Evolutionary conservation across 2,329 filamentous ascomycete species (phyloP).

Genomic region (Sclerotinia glacialis): DNA sequence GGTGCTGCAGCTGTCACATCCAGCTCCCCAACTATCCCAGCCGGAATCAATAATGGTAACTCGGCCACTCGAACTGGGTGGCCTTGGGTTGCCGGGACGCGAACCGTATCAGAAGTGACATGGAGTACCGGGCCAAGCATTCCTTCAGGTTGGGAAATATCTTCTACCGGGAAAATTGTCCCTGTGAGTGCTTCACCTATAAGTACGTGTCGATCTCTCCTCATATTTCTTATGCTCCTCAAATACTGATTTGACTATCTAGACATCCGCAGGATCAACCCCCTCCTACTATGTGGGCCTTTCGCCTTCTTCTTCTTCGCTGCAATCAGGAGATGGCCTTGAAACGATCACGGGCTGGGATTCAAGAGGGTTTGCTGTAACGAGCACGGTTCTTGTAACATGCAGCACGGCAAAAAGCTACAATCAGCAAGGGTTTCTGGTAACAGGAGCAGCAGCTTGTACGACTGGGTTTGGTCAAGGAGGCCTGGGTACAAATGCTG

Average conservation of each 20-base stretch:
- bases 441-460: slow-evolving; percentile 33
- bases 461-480: slow-evolving; percentile 14
- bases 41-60: slow-evolving; percentile 60
- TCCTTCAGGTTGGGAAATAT: slow-evolving; percentile 79
- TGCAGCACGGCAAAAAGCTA: slow-evolving; percentile 43
- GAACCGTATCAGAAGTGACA: slow-evolving; percentile 48
- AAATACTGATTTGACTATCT: slow-evolving; percentile 31
- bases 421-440: slow-evolving; percentile 47
- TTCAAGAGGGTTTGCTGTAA: slow-evolving; percentile 49
- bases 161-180: slow-evolving; percentile 73
- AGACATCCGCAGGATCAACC: slow-evolving; percentile 50
- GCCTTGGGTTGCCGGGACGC: slow-evolving; percentile 63
- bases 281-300: slow-evolving; percentile 48
- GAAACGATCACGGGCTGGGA: slow-evolving; percentile 47
- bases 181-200: slow-evolving; percentile 66
- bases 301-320: slow-evolving; percentile 48
- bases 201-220: slow-evolving; percentile 50
- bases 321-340: slow-evolving; percentile 33
- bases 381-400: slow-evolving; percentile 43
- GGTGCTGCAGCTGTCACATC: slow-evolving; percentile 62
- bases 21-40: slow-evolving; percentile 64
- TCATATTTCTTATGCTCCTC: slow-evolving; percentile 5
- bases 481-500: slow-evolving; percentile 25
- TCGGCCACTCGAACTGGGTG: slow-evolving; percentile 58
- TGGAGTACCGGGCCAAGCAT: slow-evolving; percentile 51